Percentiles rank a stretch among this genome's conserved stretches.
phyloP scores from a whole-genome alignment of 2,329 filamentous ascomycete genomes.

The Aspergillus sp. region DNA sequence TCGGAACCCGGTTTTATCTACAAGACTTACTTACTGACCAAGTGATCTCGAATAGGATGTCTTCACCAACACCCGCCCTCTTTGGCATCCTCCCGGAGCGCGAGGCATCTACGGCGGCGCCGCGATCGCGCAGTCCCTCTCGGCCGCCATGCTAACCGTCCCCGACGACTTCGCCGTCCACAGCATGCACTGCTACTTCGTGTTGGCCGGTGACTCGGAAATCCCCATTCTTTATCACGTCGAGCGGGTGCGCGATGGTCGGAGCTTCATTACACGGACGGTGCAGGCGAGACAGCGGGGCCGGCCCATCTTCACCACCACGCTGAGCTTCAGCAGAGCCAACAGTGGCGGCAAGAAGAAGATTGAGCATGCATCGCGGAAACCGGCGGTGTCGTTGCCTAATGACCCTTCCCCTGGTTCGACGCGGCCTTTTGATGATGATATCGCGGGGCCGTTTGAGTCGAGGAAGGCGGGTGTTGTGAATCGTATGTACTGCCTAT shows the following conservation, averaged over 20 bases:
- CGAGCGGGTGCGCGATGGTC: constrained; percentile 84
- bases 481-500: constrained; percentile 41
- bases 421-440: constrained; percentile 20
- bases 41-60: constrained; percentile 57
- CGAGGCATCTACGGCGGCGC: constrained; percentile 90
- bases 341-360: constrained; percentile 45
- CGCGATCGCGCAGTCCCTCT: constrained; percentile 86
- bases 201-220: constrained; percentile 78
- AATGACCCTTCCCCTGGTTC: constrained; percentile 21
- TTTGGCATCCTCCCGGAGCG: constrained; percentile 89
- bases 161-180: constrained; percentile 75
- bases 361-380: constrained; percentile 61
- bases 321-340: constrained; percentile 77
- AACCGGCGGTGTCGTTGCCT: constrained; percentile 51
- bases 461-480: constrained; percentile 53
- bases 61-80: constrained; percentile 86
- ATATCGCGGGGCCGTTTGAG: constrained; percentile 51
- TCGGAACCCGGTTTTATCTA: too few species aligned
- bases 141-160: constrained; percentile 84
- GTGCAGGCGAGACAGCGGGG: constrained; percentile 92
- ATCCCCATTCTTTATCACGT: constrained; percentile 93
- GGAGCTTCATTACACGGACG: constrained; percentile 84
- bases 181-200: constrained; percentile 98
- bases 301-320: constrained; percentile 90
- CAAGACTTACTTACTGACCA: too few species aligned